Percentiles rank a stretch among this genome's conserved stretches.
Evolutionary conservation across 2,329 filamentous ascomycete species (phyloP).

Genomic region (Fusarium sp.): DNA sequence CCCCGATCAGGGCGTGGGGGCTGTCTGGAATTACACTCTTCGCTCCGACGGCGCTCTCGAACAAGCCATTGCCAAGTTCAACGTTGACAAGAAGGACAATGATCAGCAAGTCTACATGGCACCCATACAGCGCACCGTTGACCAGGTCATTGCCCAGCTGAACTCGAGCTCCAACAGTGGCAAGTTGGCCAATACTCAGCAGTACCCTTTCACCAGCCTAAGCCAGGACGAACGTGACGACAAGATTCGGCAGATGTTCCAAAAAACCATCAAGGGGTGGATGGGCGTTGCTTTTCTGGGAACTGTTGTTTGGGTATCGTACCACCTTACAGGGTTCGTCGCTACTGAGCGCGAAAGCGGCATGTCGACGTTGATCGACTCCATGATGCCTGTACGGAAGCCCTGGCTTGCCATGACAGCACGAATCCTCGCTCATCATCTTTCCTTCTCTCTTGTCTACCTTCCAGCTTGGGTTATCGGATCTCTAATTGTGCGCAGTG

Average conservation of each 20-base stretch:
- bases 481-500: constrained; percentile 70
- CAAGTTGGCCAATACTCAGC: constrained; percentile 57
- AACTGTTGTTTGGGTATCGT: constrained; percentile 83
- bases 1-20: constrained; percentile 74
- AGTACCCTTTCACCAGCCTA: constrained; percentile 82
- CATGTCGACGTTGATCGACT: constrained; percentile 89
- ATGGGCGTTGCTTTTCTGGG: constrained; percentile 84
- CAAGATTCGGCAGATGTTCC: constrained; percentile 76
- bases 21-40: constrained; percentile 88
- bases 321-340: constrained; percentile 88
- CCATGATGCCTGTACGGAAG: constrained; percentile 85
- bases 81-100: constrained; percentile 74
- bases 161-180: constrained; percentile 56
- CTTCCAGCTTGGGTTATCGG: constrained; percentile 85
- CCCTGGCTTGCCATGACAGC: constrained; percentile 83
- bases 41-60: constrained; percentile 77
- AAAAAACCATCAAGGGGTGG: constrained; percentile 77
- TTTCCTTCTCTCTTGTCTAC: constrained; percentile 85
- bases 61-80: constrained; percentile 69
- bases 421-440: constrained; percentile 81
- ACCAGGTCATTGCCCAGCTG: constrained; percentile 74
- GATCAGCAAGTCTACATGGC: constrained; percentile 82
- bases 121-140: constrained; percentile 83
- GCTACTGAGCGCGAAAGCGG: constrained; percentile 87
- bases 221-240: constrained; percentile 75